Evolutionary conservation across 78 protist species (phyloP).

Genomic region (Dictyostelium firmibasis): DNA sequence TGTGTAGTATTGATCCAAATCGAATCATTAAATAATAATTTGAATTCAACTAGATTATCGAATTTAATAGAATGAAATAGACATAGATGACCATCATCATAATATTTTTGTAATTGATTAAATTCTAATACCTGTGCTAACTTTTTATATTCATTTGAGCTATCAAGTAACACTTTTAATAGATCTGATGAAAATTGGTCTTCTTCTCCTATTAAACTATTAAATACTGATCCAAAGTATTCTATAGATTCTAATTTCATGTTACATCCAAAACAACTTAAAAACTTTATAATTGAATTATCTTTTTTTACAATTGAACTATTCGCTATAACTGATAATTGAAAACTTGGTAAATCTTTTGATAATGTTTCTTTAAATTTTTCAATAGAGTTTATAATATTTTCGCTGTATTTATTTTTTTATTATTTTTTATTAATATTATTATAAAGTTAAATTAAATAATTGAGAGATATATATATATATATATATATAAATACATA

Average conservation of each 20-base stretch:
- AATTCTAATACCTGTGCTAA: not conserved
- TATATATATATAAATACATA: not conserved
- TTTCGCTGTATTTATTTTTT: not conserved
- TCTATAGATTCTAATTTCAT: not conserved
- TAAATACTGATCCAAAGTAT: not conserved
- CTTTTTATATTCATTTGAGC: not conserved
- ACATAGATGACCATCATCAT: not conserved
- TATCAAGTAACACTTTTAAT: not conserved
- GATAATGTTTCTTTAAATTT: not conserved
- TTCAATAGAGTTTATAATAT: not conserved
- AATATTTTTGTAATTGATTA: not conserved
- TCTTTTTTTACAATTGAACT: not conserved
- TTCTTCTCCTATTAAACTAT: not conserved
- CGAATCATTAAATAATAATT: not conserved
- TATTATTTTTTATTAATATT: too few species aligned
- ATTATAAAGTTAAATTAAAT: too few species aligned
- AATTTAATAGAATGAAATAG: not conserved
- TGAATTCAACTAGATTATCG: not conserved
- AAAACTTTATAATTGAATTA: not conserved
- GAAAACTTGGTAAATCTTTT: slow-evolving; percentile 8
- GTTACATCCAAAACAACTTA: not conserved
- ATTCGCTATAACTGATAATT: not conserved
- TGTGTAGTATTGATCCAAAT: not conserved
- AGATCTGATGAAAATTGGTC: not conserved
- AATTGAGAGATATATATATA: too few species aligned